These are phyloP conservation scores for Aspergillus intermedius DNA, from an alignment of 2,329 filamentous ascomycete genomes.

Conservation along the genomic window DNA sequence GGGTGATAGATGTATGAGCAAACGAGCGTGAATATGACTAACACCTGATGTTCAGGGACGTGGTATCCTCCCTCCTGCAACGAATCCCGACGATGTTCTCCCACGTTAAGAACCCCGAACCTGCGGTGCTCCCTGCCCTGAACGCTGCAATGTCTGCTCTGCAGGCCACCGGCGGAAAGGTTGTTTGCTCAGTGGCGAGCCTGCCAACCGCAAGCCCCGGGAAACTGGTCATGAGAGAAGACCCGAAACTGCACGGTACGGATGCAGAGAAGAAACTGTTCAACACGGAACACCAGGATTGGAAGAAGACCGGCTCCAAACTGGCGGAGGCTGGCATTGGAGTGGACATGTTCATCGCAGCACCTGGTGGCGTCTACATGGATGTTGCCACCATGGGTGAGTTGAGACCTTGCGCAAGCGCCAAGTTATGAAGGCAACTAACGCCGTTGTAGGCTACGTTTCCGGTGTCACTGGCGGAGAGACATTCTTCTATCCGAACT, in stretches of 20 bases:
- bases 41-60: constrained; percentile 41
- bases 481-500: constrained; percentile 95
- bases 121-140: constrained; percentile 75
- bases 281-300: constrained; percentile 80
- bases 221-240: constrained; percentile 75
- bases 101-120: constrained; percentile 81
- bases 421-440: constrained; percentile 5
- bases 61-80: constrained; percentile 81
- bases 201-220: constrained; percentile 89
- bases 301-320: constrained; percentile 78
- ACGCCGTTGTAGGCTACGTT: constrained; percentile 58
- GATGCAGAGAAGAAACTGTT: constrained; percentile 91
- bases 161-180: constrained; percentile 81
- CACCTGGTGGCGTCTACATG: constrained; percentile 82
- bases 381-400: constrained; percentile 85
- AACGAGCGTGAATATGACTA: not conserved
- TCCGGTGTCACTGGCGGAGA: constrained; percentile 88
- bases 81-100: constrained; percentile 82
- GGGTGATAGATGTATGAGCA: constrained; percentile 16
- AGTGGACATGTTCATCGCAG: constrained; percentile 88
- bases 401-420: constrained; percentile 19
- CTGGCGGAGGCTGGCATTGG: constrained; percentile 84
- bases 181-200: constrained; percentile 79
- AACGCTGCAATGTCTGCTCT: constrained; percentile 80
- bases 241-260: constrained; percentile 75